Evolutionary conservation across 2,329 filamentous ascomycete genomes (phyloP), one percentile per base, ranked within the genome.

Genomic region (Fusarium sp.): DNA sequence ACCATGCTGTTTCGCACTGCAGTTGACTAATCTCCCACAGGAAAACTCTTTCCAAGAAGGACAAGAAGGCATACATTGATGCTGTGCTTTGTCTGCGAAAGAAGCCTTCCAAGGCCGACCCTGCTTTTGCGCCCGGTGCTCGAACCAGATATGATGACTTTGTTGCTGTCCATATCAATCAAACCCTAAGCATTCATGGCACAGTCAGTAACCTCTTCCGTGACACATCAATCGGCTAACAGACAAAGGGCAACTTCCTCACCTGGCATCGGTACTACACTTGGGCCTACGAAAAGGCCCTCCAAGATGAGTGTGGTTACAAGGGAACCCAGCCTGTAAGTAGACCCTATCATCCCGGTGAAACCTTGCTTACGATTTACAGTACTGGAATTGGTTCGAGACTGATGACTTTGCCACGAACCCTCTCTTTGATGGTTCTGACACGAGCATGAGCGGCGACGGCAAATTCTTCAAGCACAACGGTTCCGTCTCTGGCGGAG

Each of bases 311-410:
- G 20, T 64, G 61, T 3, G 61, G 49, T 1, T 64, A 64, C 15
- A 64, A 64, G 1, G 59, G 61, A 3, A 58, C 59, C 3, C 59
- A 64, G 20, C 61, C 61, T 1, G 61, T 64, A 13, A 32, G 61
- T 40, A 10, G 0, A 20, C 8, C 4, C 5, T 1, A 0, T 2
- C 0, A 4, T 1, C n/a, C 4, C 2, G 12, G 5, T 8, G 2
- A 4, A 7, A 20, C 0, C 0, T 2, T 15, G 2, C 55, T 62
- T 1, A 52, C 4, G 2, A 1, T 5, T 6, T 13, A 2, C 2
- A 63, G 61, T 64, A 64, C 12, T 64, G 61, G 61, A 64, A 64
- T 2, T 64, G 59, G 49, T 64, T 64, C 16, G 49, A 64, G 6
- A 64, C 61, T 0, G 49, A 49, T 15, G 49, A 58, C 6, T 49